These are phyloP conservation scores for Sporisorium exsertum DNA, from an alignment of 1,284 basidiomycete genomes.

Conservation along the genomic window DNA sequence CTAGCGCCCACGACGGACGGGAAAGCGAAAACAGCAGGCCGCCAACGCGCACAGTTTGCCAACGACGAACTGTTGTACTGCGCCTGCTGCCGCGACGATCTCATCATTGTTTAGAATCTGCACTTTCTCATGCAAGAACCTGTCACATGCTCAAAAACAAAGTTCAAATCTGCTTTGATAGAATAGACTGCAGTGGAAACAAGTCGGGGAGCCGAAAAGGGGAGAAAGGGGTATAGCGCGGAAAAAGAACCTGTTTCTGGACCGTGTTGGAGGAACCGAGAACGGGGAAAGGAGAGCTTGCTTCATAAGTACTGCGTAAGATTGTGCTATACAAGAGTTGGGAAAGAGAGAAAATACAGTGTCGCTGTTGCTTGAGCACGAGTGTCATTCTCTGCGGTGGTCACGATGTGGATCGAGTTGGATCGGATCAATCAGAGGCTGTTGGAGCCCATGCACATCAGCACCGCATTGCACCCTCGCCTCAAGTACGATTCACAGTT, in stretches of 20 bases:
- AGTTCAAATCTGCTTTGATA: slow-evolving; percentile 7
- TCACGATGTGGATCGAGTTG: slow-evolving; percentile 15
- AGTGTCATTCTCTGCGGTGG: background rate
- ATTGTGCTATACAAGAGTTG: background rate
- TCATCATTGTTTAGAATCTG: slow-evolving; percentile 43
- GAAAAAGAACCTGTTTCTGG: slow-evolving; percentile 5
- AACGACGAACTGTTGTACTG: slow-evolving; percentile 53
- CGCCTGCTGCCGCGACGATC: slow-evolving; percentile 46
- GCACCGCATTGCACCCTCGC: background rate
- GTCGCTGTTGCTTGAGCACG: slow-evolving; percentile 3
- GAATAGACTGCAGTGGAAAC: background rate
- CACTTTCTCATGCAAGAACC: background rate
- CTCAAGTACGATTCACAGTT: background rate
- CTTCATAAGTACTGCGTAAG: background rate
- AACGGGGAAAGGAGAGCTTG: background rate
- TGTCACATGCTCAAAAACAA: background rate
- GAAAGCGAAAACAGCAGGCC: slow-evolving; percentile 8
- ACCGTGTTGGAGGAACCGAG: slow-evolving; percentile 31
- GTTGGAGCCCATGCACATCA: slow-evolving; percentile 25
- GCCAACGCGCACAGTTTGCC: slow-evolving; percentile 35
- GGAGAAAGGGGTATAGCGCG: slow-evolving; percentile 20
- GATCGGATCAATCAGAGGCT: slow-evolving; percentile 32
- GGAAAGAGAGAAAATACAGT: background rate
- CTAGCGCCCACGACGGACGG: slow-evolving; percentile 8
- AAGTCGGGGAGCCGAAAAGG: background rate